Evolutionary conservation across 192 early-diverging fungal genomes (phyloP).

Genomic region (Rhizoclosmatium globosum): DNA sequence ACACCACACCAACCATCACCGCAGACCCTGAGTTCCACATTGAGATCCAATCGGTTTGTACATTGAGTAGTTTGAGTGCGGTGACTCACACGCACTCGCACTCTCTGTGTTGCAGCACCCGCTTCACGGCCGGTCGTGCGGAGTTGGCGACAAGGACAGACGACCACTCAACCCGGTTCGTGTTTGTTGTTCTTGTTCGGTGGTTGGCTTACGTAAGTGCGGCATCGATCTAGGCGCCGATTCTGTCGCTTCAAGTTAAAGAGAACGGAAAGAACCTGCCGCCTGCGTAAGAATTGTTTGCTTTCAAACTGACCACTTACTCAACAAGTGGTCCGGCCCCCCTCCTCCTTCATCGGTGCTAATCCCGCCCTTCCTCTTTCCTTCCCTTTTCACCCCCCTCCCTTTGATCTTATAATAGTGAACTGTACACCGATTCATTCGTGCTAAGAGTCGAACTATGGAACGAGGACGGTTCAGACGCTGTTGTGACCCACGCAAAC

Average conservation of each 20-base stretch:
- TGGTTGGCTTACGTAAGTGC: no score
- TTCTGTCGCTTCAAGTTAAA: constrained; percentile 30
- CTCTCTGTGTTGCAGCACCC: constrained; percentile 8
- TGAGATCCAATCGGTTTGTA: not conserved
- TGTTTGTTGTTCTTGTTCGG: not conserved
- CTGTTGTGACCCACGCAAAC: constrained; percentile 17
- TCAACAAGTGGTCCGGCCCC: not conserved
- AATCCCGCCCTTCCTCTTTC: not conserved
- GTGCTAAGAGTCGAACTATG: constrained; percentile 26
- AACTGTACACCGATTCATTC: constrained; percentile 28
- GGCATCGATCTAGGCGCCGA: constrained; percentile 5
- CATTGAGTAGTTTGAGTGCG: not conserved
- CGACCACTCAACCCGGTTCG: constrained; percentile 27
- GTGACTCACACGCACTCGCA: not conserved
- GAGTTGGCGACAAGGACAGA: constrained; percentile 31
- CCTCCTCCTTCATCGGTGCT: not conserved
- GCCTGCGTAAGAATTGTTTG: constrained; percentile 1
- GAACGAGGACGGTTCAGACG: constrained; percentile 26
- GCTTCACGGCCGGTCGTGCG: constrained; percentile 21
- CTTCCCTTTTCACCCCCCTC: not conserved
- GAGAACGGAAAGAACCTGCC: constrained; percentile 15
- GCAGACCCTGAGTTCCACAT: not conserved
- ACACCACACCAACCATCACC: not conserved
- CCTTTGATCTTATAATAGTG: not conserved
- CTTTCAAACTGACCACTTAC: not conserved